Evolutionary conservation across 805 yeast species (phyloP).

Genomic region (Candida palmyrensis): DNA sequence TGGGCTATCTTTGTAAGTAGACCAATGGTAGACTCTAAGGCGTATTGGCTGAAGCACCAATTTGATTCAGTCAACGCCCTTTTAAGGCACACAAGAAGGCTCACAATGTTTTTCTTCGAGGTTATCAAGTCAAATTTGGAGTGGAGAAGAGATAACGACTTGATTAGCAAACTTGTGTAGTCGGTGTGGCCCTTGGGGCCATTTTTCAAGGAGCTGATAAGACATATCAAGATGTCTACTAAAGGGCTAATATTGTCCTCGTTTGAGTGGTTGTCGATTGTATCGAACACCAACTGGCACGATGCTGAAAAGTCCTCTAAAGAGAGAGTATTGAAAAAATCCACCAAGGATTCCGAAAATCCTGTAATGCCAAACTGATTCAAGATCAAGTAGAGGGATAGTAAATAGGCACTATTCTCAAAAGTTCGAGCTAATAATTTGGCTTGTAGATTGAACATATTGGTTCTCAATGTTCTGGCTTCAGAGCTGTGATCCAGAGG

Average conservation of each 20-base stretch:
- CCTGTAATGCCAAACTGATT: not conserved
- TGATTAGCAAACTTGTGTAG: no score
- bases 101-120: constrained; percentile 5
- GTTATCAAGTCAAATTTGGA: constrained; percentile 7
- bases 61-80: constrained; percentile 41
- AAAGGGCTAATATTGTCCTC: not conserved
- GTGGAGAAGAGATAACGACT: constrained; percentile 23
- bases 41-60: constrained; percentile 62
- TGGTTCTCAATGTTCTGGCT: not conserved
- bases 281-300: not conserved
- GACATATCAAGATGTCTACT: no score
- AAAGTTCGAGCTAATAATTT: not conserved
- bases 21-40: constrained; percentile 51
- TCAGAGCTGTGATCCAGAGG: not conserved
- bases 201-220: no score
- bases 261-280: not conserved
- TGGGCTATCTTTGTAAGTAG: constrained; percentile 24
- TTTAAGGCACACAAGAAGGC: constrained; percentile 26
- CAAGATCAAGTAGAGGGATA: not conserved
- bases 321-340: no score
- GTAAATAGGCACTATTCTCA: not conserved
- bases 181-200: no score
- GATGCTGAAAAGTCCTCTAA: no score
- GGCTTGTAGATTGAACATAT: not conserved
- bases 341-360: not conserved